Evolutionary conservation across 2,329 filamentous ascomycete genomes (phyloP).

Genomic region (Cercospora brassicicola): DNA sequence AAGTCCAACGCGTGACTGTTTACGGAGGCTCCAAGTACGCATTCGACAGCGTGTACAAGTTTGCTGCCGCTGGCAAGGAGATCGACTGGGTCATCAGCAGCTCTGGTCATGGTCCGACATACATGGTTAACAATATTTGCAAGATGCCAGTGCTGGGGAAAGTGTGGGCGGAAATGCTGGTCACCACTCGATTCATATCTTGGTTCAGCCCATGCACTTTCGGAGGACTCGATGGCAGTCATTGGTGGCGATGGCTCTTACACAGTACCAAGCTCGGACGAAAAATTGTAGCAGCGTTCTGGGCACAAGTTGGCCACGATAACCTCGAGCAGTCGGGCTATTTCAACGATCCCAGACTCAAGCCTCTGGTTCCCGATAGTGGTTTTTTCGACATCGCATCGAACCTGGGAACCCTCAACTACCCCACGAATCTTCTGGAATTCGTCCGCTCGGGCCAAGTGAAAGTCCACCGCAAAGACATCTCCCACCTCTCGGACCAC

Average conservation of each 20-base stretch:
- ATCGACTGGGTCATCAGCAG: slow-evolving; percentile 20
- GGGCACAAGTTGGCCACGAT: slow-evolving; percentile 11
- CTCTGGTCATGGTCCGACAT: slow-evolving; percentile 18
- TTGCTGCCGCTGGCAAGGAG: slow-evolving; percentile 19
- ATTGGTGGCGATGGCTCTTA: slow-evolving; percentile 19
- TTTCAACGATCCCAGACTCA: not conserved
- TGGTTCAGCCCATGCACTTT: slow-evolving; percentile 18
- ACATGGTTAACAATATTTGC: slow-evolving; percentile 11
- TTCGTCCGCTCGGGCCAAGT: slow-evolving; percentile 19
- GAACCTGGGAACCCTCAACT: slow-evolving; percentile 14
- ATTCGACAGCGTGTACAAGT: slow-evolving; percentile 17
- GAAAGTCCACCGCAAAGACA: slow-evolving; percentile 16
- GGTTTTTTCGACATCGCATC: slow-evolving; percentile 18
- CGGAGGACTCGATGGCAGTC: slow-evolving; percentile 16
- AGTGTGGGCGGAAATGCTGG: slow-evolving; percentile 16
- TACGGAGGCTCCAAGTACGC: slow-evolving; percentile 19
- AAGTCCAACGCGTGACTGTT: slow-evolving; percentile 15
- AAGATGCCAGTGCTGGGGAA: slow-evolving; percentile 11
- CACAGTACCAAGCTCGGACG: slow-evolving; percentile 18
- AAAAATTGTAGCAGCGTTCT: slow-evolving; percentile 13
- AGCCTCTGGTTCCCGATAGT: slow-evolving; percentile 15
- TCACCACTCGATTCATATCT: slow-evolving; percentile 16
- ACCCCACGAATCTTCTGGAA: slow-evolving; percentile 17
- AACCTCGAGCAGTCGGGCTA: slow-evolving; percentile 14
- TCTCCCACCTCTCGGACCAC: slow-evolving; percentile 17